Evolutionary conservation across 345 rosid genomes (phyloP).

Genomic region (Hibiscus trionum): DNA sequence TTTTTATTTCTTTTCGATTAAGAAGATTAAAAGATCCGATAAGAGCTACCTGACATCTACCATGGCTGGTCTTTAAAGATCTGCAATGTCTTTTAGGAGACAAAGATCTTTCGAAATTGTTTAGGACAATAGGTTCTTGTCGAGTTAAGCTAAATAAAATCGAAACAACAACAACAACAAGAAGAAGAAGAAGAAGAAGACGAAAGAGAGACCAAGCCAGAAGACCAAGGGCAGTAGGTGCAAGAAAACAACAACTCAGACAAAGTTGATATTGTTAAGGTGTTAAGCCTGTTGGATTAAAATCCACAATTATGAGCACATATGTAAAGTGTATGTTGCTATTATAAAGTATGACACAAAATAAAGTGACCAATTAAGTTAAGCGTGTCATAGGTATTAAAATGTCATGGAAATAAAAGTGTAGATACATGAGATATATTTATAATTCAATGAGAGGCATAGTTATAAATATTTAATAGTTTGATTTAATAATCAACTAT

Average conservation of each 20-base stretch:
- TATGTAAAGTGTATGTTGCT: no score
- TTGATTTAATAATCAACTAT: no score
- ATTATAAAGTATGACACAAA: no score
- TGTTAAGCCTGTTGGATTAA: no score
- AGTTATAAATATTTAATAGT: no score
- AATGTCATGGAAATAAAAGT: no score
- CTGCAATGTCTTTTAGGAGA: slow-evolving; percentile 74
- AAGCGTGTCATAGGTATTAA: no score
- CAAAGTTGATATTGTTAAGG: slow-evolving; percentile 24
- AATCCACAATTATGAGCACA: no score
- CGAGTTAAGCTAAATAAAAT: slow-evolving; percentile 41
- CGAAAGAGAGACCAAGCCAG: neutral
- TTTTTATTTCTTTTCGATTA: neutral
- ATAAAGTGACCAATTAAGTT: no score
- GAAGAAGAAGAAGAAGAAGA: neutral
- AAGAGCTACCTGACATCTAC: slow-evolving; percentile 1
- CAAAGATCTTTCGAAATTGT: slow-evolving; percentile 90
- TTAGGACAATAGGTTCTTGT: slow-evolving; percentile 64
- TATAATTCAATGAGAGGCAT: no score
- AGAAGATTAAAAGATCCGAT: slow-evolving; percentile 1
- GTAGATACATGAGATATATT: no score
- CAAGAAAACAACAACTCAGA: slow-evolving; percentile 13
- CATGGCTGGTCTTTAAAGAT: slow-evolving; percentile 89
- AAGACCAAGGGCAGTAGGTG: slow-evolving; percentile 8
- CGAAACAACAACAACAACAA: slow-evolving; percentile 21